Base-by-base conservation (phyloP, 805 yeast genomes). In the Citeromyces nyonsensis region DNA sequence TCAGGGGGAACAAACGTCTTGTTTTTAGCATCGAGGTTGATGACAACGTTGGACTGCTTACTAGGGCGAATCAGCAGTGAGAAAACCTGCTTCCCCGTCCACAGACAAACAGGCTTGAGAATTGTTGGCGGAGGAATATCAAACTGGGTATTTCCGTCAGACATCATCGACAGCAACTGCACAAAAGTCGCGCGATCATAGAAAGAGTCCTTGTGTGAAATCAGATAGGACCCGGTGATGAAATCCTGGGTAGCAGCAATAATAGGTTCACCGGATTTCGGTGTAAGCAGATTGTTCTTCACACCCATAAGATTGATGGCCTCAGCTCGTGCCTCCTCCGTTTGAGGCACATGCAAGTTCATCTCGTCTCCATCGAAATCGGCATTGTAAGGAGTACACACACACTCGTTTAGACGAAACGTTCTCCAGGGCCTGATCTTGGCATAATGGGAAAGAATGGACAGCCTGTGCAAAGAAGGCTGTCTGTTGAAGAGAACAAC, bases 171-270 rank as follows among this genome's bases (percentile, higher is more conserved):
- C 40, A 88, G 62, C 29, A 91, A 47, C 54, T 84, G 94, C 4
- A 78, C 73, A 35, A 91, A 72, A 6, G 82, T 63, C 2, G 88
- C 91, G 41, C 95, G 68, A 55, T 86, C 94, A 49, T 71, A 88
- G 53, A 91, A 91, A 2, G 94, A 69, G 53, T 93, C 97, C 55
- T 91, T 93, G 45, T 81, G 84, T 1, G 96, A 80, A 28, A 91
- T 82, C 47, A 91, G 63, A 52, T 77, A 91, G 0, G 96, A 84
- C 12, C 97, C 98, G 5, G 97, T 86, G 46, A 91, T 91, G 63
- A 91, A 91, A 71, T 91, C 99, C 63, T 91, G 99, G 1, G 98
- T 91, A 6, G 99, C 99, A 1, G 98, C 99, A 66, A 91, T 91
- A 44, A 91, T 91, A 0, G 99, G 99, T 48, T 93, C 98, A 45